Evolutionary conservation across 2,329 filamentous ascomycete genomes (phyloP).

Genomic region (Colletotrichum acutatum): DNA sequence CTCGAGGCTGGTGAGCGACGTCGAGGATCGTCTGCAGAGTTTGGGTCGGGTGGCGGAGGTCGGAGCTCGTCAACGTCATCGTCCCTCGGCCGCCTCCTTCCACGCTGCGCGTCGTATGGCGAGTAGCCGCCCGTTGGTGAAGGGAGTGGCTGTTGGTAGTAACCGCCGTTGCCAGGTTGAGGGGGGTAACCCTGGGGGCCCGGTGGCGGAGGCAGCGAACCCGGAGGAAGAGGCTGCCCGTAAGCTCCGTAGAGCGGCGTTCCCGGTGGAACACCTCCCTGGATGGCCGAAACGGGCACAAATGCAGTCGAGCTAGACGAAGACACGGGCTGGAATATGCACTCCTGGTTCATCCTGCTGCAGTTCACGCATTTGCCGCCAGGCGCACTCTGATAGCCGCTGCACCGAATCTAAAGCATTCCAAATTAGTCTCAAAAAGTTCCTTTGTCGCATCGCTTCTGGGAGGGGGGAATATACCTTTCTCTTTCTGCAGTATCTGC

Average conservation of each 20-base stretch:
- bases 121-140: conserved; percentile 58
- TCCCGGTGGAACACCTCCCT: conserved; percentile 67
- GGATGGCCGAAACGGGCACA: conserved; percentile 67
- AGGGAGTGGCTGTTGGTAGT: conserved; percentile 54
- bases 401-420: conserved; percentile 65
- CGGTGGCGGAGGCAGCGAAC: conserved; percentile 25
- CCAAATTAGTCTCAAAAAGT: background rate
- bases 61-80: conserved; percentile 56
- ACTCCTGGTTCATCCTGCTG: conserved; percentile 71
- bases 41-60: conserved; percentile 55
- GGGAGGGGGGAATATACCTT: conserved; percentile 57
- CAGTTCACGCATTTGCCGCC: conserved; percentile 71
- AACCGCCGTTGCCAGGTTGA: conserved; percentile 40
- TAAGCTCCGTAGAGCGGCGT: conserved; percentile 68
- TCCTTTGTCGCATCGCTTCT: background rate
- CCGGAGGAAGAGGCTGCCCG: conserved; percentile 61
- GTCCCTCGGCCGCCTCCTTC: conserved; percentile 50
- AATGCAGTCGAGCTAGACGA: conserved; percentile 67
- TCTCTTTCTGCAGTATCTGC: conserved; percentile 69
- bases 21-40: conserved; percentile 58
- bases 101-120: conserved; percentile 49
- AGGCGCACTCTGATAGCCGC: conserved; percentile 67
- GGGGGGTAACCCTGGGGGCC: conserved; percentile 26
- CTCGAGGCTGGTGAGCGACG: conserved; percentile 63
- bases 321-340: conserved; percentile 69